phyloP scores from a whole-genome alignment of 164 flowering plant genomes.

The grape (Vitis vinifera) region ASM3070453v1 NC_081814.1:14024501-14025000 shows the following conservation, averaged over 20 bases:
- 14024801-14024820: not conserved
- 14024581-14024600: no score
- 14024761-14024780: not conserved
- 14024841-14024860: slow-evolving; percentile 29
- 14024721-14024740: not conserved
- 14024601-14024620: not conserved
- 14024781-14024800: not conserved
- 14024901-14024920: slow-evolving; percentile 99
- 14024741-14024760: not conserved
- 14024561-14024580: no score
- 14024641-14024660: not conserved
- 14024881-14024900: slow-evolving; percentile 89
- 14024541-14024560: no score
- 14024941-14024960: slow-evolving; percentile 78
- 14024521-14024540: no score
- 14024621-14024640: not conserved
- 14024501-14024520: no score
- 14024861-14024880: slow-evolving; percentile 88
- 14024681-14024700: not conserved
- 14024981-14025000: not conserved
- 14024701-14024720: not conserved
- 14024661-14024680: not conserved
- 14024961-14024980: slow-evolving; percentile 19
- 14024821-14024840: not conserved
- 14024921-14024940: slow-evolving; percentile 94